These are phyloP conservation scores for Aspergillus tubingensis DNA, from an alignment of 2,329 filamentous ascomycete genomes.

Conservation along the genomic window DNA sequence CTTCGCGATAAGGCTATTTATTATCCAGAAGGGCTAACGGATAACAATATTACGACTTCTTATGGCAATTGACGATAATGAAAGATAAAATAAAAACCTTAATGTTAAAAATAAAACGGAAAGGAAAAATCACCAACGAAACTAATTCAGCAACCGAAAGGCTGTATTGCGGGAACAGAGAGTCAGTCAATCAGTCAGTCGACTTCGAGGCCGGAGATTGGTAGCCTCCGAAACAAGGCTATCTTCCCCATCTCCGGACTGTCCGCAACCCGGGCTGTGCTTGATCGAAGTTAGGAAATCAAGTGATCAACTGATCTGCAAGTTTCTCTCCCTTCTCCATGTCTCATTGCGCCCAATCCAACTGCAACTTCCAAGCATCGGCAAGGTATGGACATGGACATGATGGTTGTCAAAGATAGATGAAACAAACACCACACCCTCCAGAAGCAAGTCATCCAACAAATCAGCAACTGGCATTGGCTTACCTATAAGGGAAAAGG, in stretches of 20 bases:
- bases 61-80: not conserved
- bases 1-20: not conserved
- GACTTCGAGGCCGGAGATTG: not conserved
- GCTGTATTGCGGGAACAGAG: not conserved
- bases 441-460: not conserved
- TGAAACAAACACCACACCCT: not conserved
- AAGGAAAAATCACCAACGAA: not conserved
- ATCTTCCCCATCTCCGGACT: not conserved
- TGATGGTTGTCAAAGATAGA: slow-evolving; percentile 1
- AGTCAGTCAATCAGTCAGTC: not conserved
- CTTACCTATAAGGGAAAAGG: not conserved
- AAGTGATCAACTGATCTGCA: slow-evolving; percentile 5
- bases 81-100: not conserved
- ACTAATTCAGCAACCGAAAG: not conserved
- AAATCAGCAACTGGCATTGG: not conserved
- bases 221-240: slow-evolving; percentile 4
- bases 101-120: not conserved
- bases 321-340: not conserved
- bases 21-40: not conserved
- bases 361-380: not conserved
- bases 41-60: not conserved
- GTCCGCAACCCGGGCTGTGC: not conserved
- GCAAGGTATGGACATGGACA: not conserved
- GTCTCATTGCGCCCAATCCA: not conserved
- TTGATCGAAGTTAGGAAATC: not conserved